Conservation (phyloP, 2,329 filamentous ascomycete genomes). For the Nigrograna mackinnonii region DNA sequence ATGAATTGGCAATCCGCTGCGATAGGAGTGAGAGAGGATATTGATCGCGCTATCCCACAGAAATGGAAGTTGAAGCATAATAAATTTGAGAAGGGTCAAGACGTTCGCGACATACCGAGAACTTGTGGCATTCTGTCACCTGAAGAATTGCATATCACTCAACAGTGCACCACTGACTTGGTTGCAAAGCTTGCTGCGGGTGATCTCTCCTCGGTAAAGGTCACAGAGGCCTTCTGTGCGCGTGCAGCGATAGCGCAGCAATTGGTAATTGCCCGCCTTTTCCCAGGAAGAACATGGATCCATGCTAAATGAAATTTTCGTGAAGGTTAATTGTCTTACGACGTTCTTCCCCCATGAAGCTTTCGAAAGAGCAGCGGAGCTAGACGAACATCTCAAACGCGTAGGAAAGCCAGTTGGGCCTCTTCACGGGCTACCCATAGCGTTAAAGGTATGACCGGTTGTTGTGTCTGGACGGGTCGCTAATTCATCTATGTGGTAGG, state of each 20-base stretch:
- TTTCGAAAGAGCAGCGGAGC: constrained; percentile 29
- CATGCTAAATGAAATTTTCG: no score
- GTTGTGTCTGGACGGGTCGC: no score
- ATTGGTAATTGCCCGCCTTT: no score
- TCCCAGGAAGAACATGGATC: no score
- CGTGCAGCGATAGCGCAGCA: constrained; percentile 57
- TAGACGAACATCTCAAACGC: constrained; percentile 31
- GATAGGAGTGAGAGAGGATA: no score
- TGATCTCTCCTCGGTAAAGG: constrained; percentile 48
- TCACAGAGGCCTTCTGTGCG: constrained; percentile 53
- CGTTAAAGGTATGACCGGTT: no score
- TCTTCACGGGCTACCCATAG: constrained; percentile 55
- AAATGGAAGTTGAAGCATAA: no score
- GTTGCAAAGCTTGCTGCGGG: constrained; percentile 27
- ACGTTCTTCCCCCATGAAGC: constrained; percentile 53
- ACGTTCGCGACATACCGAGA: neutral
- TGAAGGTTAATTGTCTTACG: constrained; percentile 53
- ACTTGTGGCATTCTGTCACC: neutral
- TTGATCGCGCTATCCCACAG: no score
- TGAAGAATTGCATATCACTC: neutral
- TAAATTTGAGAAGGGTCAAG: no score
- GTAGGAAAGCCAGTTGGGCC: constrained; percentile 46
- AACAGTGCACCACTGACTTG: neutral
- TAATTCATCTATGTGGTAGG: no score
- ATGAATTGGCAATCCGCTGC: no score